phyloP scores from a whole-genome alignment of 306 rosid genomes.

The Geum urbanum region DNA sequence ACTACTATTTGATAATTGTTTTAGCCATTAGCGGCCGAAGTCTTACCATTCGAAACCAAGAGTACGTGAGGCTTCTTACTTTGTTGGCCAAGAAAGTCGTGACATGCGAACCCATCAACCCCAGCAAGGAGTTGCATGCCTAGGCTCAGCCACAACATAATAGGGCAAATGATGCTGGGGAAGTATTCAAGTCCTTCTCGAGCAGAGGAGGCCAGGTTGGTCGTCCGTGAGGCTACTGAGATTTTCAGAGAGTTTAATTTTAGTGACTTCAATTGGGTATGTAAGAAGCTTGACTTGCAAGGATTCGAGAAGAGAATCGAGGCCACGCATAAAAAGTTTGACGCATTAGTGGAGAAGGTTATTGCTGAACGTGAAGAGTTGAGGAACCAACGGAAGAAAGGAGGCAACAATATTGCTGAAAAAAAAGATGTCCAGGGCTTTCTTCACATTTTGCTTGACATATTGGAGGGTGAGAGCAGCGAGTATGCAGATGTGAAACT shows the following conservation, averaged over 20 bases:
- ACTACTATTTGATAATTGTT: no score
- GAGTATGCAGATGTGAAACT: constrained; percentile 22
- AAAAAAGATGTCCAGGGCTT: constrained; percentile 33
- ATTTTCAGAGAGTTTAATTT: constrained; percentile 41
- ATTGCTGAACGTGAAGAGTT: constrained; percentile 33
- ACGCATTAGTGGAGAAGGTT: constrained; percentile 37
- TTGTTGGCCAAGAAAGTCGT: constrained; percentile 24
- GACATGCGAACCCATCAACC: constrained; percentile 25
- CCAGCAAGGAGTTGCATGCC: constrained; percentile 28
- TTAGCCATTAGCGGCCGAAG: no score
- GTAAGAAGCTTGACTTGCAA: constrained; percentile 31
- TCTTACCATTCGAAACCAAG: constrained; percentile 21
- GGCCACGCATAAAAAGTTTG: constrained; percentile 18
- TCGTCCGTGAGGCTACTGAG: constrained; percentile 32
- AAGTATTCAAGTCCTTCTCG: neutral
- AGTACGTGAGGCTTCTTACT: constrained; percentile 18
- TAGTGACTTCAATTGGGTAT: constrained; percentile 27
- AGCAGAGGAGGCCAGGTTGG: constrained; percentile 27
- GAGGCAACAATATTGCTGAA: neutral
- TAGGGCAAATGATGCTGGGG: constrained; percentile 44
- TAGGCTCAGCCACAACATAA: constrained; percentile 36
- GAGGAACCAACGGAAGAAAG: constrained; percentile 13
- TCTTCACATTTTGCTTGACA: constrained; percentile 45
- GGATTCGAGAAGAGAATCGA: constrained; percentile 38
- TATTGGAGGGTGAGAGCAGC: constrained; percentile 5